phyloP scores from a whole-genome alignment of 495 filamentous ascomycete species.

The Podospora didyma region DNA sequence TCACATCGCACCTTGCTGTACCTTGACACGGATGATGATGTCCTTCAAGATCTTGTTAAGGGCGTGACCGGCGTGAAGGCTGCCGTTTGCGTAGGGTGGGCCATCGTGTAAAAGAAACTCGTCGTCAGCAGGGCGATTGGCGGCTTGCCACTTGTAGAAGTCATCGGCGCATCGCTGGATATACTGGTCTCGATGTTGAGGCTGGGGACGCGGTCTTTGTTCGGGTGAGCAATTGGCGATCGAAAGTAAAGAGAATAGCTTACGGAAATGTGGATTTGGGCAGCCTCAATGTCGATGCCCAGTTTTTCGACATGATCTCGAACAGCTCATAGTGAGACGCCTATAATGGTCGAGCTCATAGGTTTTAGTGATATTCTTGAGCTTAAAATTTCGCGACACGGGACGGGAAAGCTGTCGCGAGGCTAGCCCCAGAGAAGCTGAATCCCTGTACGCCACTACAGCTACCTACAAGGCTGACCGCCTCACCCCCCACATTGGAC shows the following conservation, averaged over 20 bases:
- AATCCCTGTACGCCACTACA: conserved; percentile 15
- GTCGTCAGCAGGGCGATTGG: conserved; percentile 51
- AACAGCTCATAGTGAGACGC: conserved; percentile 13
- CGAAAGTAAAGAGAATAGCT: conserved; percentile 9
- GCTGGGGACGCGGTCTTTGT: conserved; percentile 44
- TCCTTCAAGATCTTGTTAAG: conserved; percentile 98
- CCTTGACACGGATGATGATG: conserved; percentile 75
- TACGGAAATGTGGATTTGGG: conserved; percentile 48
- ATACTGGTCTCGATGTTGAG: conserved; percentile 52
- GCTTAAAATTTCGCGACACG: conserved; percentile 12
- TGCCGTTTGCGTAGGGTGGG: conserved; percentile 93
- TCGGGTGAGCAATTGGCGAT: not conserved
- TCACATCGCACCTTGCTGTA: conserved; percentile 57
- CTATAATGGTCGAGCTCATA: not conserved
- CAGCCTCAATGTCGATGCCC: conserved; percentile 45
- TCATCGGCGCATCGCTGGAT: conserved; percentile 78
- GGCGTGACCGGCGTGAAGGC: conserved; percentile 94
- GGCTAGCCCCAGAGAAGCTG: conserved; percentile 1
- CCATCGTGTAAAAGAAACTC: conserved; percentile 90
- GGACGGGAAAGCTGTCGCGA: conserved; percentile 3
- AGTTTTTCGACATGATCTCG: conserved; percentile 45
- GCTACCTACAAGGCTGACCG: too few species aligned
- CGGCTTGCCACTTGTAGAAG: conserved; percentile 80
- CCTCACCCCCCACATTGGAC: too few species aligned
- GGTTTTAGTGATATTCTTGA: not conserved